phyloP scores from a whole-genome alignment of 495 filamentous ascomycete genomes.

The Daldinia loculata region DNA sequence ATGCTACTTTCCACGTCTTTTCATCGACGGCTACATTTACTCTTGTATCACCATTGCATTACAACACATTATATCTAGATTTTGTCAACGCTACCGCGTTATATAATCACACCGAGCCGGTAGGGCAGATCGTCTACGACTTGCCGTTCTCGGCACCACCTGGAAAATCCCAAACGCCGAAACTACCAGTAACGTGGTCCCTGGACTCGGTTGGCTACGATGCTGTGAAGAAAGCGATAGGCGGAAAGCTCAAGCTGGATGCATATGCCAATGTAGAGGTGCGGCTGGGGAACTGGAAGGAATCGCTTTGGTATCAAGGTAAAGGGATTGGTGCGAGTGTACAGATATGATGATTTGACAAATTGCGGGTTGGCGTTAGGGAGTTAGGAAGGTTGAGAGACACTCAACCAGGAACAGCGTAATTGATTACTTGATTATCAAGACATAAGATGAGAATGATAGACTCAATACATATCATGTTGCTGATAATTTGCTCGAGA shows the following conservation, averaged over 20 bases:
- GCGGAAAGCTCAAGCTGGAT: conserved; percentile 79
- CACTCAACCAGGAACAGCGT: conserved; percentile 6
- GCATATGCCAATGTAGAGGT: conserved; percentile 77
- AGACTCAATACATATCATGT: background rate
- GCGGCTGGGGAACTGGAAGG: conserved; percentile 73
- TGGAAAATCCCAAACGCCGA: conserved; percentile 72
- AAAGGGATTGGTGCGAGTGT: conserved; percentile 79
- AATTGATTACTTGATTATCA: conserved; percentile 15
- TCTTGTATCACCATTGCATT: conserved; percentile 76
- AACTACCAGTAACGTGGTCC: conserved; percentile 81
- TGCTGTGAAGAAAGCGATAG: conserved; percentile 81
- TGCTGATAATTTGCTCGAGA: background rate
- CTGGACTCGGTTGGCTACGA: conserved; percentile 83
- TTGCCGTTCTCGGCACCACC: conserved; percentile 80
- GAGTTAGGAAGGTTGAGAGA: conserved; percentile 5
- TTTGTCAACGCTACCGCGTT: conserved; percentile 83
- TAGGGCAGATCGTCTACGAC: conserved; percentile 79
- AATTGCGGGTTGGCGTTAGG: conserved; percentile 22
- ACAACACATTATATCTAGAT: conserved; percentile 77
- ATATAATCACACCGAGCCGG: conserved; percentile 78
- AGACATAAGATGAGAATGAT: conserved; percentile 3
- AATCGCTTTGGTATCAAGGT: conserved; percentile 74
- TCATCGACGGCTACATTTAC: conserved; percentile 88
- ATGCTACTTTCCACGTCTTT: conserved; percentile 85
- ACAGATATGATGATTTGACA: conserved; percentile 57